phyloP scores from a whole-genome alignment of 345 rosid species.

The Aegle marmelos region DNA sequence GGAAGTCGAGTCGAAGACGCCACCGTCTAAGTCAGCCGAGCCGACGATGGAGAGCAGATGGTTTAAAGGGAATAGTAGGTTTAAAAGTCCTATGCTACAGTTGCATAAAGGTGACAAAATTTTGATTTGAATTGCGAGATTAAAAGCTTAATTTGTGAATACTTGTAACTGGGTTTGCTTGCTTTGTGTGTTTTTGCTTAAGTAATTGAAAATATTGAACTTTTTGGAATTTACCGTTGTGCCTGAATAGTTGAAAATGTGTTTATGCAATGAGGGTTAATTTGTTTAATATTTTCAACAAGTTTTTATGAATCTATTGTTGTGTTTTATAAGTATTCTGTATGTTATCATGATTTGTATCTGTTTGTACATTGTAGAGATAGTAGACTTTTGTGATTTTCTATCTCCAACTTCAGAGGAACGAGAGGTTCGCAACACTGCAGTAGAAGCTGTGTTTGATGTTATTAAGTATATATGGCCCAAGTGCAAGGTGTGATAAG shows the following conservation, averaged over 20 bases:
- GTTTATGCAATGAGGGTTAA: neutral
- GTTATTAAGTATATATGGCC: conserved; percentile 92
- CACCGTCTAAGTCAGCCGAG: conserved; percentile 14
- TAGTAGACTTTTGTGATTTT: conserved; percentile 83
- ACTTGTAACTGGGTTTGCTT: neutral
- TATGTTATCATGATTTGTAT: neutral
- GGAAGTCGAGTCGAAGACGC: conserved; percentile 28
- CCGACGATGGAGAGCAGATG: conserved; percentile 58
- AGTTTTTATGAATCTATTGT: neutral
- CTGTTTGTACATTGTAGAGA: conserved; percentile 45
- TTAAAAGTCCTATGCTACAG: conserved; percentile 86
- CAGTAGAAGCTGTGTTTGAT: conserved; percentile 56
- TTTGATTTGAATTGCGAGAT: neutral
- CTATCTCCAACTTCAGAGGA: conserved; percentile 81
- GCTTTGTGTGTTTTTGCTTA: neutral
- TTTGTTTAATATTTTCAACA: neutral
- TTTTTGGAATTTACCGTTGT: neutral
- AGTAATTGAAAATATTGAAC: neutral
- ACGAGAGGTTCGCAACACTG: conserved; percentile 51
- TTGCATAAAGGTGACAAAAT: conserved; percentile 75
- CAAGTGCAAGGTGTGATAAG: conserved; percentile 52
- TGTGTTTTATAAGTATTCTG: neutral
- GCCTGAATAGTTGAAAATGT: neutral
- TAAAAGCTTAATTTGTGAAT: neutral
- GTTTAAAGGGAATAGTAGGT: conserved; percentile 65